These are phyloP conservation scores for Grosmannia huntii DNA, from an alignment of 2,329 filamentous ascomycete genomes.

Conservation along the genomic window DNA sequence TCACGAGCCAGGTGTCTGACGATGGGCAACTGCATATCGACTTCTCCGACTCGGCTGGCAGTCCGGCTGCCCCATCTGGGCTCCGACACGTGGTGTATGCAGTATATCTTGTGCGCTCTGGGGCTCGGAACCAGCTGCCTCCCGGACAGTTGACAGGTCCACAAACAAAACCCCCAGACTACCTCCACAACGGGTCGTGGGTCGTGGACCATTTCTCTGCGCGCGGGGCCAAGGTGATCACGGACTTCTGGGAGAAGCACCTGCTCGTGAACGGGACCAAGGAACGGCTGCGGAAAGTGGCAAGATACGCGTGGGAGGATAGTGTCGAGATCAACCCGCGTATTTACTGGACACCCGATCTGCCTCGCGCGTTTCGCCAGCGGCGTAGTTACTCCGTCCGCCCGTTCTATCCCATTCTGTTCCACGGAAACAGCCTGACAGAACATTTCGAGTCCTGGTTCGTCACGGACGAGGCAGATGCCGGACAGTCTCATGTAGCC, in stretches of 20 bases:
- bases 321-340: conserved; percentile 20
- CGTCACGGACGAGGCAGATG: conserved; percentile 7
- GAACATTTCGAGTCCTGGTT: neutral
- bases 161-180: conserved; percentile 4
- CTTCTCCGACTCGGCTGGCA: neutral
- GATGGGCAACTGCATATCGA: neutral
- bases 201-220: conserved; percentile 22
- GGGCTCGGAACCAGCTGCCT: conserved; percentile 7
- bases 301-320: conserved; percentile 24
- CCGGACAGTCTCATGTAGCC: conserved; percentile 5
- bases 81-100: conserved; percentile 4
- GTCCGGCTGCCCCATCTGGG: neutral
- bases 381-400: conserved; percentile 21
- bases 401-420: conserved; percentile 21
- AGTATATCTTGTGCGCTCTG: conserved; percentile 10
- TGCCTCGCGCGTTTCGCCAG: conserved; percentile 18
- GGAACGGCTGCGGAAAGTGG: conserved; percentile 19
- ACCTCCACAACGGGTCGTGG: conserved; percentile 14
- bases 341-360: conserved; percentile 23
- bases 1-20: conserved; percentile 1
- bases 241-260: conserved; percentile 25
- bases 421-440: conserved; percentile 6
- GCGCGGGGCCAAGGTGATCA: conserved; percentile 21
- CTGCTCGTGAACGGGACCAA: conserved; percentile 20
- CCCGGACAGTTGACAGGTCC: neutral